Percentiles rank a stretch among this genome's conserved stretches.
phyloP scores from a whole-genome alignment of 768 basidiomycete genomes.

The Cubamyces sp. region DNA sequence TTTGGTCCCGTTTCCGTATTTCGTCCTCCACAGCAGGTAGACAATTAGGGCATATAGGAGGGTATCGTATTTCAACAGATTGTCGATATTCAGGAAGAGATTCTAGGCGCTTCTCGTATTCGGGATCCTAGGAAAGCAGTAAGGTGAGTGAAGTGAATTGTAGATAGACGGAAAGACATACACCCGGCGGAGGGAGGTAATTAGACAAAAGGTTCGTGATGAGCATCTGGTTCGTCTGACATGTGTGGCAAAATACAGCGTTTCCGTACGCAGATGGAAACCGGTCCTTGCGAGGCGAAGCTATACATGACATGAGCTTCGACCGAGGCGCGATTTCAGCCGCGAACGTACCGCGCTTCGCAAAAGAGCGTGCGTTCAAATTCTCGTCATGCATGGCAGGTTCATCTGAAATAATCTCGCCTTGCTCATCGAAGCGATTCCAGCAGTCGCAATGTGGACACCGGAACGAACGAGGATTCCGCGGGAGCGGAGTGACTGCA shows the following conservation, averaged over 20 bases:
- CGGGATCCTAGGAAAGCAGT: constrained; percentile 58
- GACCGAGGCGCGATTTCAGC: background rate
- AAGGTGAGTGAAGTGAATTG: background rate
- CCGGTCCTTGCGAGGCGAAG: constrained; percentile 69
- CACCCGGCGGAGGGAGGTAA: constrained; percentile 81
- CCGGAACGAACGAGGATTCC: constrained; percentile 60
- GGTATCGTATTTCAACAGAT: constrained; percentile 81
- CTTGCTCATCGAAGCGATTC: constrained; percentile 73
- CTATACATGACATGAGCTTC: constrained; percentile 39
- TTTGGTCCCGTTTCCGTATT: constrained; percentile 75
- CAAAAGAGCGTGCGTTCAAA: constrained; percentile 71
- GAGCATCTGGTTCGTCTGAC: constrained; percentile 92
- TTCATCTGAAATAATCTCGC: constrained; percentile 83
- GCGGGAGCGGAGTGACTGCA: constrained; percentile 42
- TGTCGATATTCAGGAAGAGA: constrained; percentile 72
- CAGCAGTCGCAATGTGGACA: constrained; percentile 72
- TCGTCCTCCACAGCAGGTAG: constrained; percentile 81
- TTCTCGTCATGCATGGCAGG: constrained; percentile 86
- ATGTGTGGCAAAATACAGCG: constrained; percentile 81
- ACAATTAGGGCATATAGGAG: constrained; percentile 81
- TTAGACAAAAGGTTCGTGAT: constrained; percentile 85
- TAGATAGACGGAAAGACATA: constrained; percentile 41
- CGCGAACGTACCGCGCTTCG: constrained; percentile 61
- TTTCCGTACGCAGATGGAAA: constrained; percentile 63
- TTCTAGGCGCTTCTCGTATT: constrained; percentile 65